Evolutionary conservation across 1,284 basidiomycete species (phyloP).

Genomic region (Vanrija humicola): DNA sequence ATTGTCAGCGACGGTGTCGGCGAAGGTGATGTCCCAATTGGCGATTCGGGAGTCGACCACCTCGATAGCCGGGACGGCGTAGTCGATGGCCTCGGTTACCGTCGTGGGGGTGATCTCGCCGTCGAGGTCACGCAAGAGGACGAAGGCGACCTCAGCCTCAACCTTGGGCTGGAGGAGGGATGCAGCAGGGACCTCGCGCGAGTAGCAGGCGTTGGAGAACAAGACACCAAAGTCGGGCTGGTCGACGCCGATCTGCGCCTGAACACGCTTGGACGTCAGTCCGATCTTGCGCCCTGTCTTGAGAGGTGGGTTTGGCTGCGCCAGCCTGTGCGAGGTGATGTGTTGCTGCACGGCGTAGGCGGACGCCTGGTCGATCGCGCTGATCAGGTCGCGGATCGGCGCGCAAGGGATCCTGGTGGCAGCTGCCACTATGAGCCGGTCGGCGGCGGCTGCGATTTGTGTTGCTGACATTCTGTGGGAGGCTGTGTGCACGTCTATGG

Average conservation of each 20-base stretch:
- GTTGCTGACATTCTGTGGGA: no score
- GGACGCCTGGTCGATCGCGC: neutral
- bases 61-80: neutral
- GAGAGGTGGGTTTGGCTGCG: no score
- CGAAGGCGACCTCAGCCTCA: constrained; percentile 1
- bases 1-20: constrained; percentile 1
- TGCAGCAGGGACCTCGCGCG: neutral
- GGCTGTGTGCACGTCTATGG: no score
- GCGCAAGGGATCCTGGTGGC: neutral
- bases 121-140: neutral
- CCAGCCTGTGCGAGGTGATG: neutral
- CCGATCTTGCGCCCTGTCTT: neutral
- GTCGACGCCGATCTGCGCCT: neutral
- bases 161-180: neutral
- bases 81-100: neutral
- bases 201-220: neutral
- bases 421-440: neutral
- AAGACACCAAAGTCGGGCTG: neutral
- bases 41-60: neutral
- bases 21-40: neutral
- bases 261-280: neutral
- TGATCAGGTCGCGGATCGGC: neutral
- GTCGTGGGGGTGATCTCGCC: neutral
- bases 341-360: neutral
- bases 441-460: neutral